Conservation (phyloP, 768 basidiomycete genomes). For the Mycena pura region DNA sequence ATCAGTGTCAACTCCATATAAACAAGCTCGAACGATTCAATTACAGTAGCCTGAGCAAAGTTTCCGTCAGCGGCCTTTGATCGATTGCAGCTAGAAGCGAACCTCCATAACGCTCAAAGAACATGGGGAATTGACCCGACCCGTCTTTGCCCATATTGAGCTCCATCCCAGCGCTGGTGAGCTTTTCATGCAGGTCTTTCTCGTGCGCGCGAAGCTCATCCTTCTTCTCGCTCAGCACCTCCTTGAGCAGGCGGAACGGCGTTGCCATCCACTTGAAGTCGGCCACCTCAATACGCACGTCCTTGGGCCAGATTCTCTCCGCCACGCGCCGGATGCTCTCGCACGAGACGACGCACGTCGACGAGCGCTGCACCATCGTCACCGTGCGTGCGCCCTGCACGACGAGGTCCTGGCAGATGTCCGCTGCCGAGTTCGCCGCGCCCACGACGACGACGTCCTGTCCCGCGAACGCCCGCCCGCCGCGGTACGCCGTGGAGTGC, state of each 20-base stretch:
- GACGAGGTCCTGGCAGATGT: slow-evolving; percentile 46
- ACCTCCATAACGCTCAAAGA: slow-evolving; percentile 14
- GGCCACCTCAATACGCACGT: slow-evolving; percentile 22
- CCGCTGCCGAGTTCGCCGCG: slow-evolving; percentile 45
- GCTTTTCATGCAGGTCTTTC: neutral
- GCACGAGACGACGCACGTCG: slow-evolving; percentile 40
- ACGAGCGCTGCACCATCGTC: slow-evolving; percentile 51
- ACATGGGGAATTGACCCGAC: neutral
- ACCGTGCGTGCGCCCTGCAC: slow-evolving; percentile 38
- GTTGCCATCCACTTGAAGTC: slow-evolving; percentile 25
- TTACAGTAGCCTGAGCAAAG: slow-evolving; percentile 2
- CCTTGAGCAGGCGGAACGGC: slow-evolving; percentile 1
- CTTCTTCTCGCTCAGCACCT: slow-evolving; percentile 2
- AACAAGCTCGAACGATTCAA: neutral
- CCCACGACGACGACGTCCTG: slow-evolving; percentile 47
- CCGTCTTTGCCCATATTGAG: slow-evolving; percentile 2
- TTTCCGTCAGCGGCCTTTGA: neutral
- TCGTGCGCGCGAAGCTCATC: slow-evolving; percentile 5
- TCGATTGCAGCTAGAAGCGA: neutral
- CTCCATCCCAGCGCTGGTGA: neutral
- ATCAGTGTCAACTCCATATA: neutral
- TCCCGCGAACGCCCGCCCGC: slow-evolving; percentile 35
- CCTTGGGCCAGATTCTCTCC: slow-evolving; percentile 21
- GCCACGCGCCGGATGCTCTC: neutral
- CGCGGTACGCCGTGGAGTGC: slow-evolving; percentile 39